Evolutionary conservation across 192 early-diverging fungal genomes (phyloP).

Genomic region (Backusella circina): DNA sequence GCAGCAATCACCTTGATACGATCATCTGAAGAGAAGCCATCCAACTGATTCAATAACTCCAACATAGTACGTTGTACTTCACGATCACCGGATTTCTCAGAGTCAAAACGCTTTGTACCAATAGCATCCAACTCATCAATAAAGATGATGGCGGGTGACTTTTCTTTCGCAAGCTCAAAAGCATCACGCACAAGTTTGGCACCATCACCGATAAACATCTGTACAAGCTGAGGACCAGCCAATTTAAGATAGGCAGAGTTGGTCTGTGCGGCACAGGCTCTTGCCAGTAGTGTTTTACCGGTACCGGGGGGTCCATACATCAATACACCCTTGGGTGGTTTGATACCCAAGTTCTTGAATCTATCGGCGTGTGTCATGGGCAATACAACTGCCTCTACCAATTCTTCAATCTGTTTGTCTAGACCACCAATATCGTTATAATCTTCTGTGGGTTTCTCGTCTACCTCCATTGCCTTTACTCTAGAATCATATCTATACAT

Average conservation of each 20-base stretch:
- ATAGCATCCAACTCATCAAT: conserved; percentile 99
- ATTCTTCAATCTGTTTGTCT: conserved; percentile 84
- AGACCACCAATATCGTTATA: conserved; percentile 94
- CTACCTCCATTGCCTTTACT: conserved; percentile 99
- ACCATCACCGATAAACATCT: conserved; percentile 99
- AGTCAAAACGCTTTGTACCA: conserved; percentile 98
- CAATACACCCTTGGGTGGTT: conserved; percentile 80
- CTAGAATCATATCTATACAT: conserved; percentile 83
- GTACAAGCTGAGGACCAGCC: conserved; percentile 94
- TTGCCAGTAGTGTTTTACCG: conserved; percentile 90
- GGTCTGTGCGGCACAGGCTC: conserved; percentile 97
- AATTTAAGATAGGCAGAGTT: conserved; percentile 95
- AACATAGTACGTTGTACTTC: conserved; percentile 99
- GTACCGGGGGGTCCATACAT: conserved; percentile 87
- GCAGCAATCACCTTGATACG: conserved; percentile 99
- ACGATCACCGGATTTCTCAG: conserved; percentile 96
- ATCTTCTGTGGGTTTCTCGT: conserved; percentile 98
- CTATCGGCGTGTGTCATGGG: conserved; percentile 85
- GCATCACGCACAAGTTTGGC: conserved; percentile 97
- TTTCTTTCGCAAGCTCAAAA: conserved; percentile 96
- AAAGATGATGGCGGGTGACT: conserved; percentile 98
- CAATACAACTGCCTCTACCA: conserved; percentile 83
- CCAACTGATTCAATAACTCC: conserved; percentile 96
- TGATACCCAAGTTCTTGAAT: conserved; percentile 86
- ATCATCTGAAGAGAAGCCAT: conserved; percentile 94